These are phyloP conservation scores for Neonectria sp. DNA, from an alignment of 2,329 filamentous ascomycete species.

Conservation along the genomic window DNA sequence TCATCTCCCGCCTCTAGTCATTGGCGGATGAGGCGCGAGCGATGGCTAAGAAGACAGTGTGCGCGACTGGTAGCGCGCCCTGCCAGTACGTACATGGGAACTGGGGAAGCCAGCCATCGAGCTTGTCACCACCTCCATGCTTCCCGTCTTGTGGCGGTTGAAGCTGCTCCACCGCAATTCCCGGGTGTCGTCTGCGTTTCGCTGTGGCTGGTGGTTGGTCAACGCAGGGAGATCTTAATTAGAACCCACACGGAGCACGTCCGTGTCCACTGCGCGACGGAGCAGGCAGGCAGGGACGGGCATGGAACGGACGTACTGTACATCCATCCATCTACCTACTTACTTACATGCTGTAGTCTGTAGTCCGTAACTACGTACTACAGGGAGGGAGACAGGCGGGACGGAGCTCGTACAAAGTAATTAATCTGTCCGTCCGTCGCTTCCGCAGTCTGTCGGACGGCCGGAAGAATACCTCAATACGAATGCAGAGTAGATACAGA, in stretches of 20 bases:
- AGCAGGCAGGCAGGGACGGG: no score
- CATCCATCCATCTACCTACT: no score
- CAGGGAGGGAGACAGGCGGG: no score
- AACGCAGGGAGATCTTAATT: background rate
- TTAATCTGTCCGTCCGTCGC: no score
- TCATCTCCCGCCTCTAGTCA: background rate
- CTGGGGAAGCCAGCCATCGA: background rate
- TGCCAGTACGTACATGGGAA: background rate
- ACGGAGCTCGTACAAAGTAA: no score
- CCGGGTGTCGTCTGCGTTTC: background rate
- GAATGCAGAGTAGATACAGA: no score
- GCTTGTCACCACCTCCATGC: background rate
- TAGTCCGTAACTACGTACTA: no score
- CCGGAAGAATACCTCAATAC: background rate
- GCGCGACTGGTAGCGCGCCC: background rate
- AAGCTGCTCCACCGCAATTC: conserved; percentile 5
- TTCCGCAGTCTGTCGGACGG: background rate
- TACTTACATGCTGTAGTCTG: no score
- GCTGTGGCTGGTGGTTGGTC: background rate
- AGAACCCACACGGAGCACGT: background rate
- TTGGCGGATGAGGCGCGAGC: background rate
- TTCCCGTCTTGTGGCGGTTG: conserved; percentile 1
- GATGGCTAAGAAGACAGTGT: background rate
- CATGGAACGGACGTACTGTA: no score
- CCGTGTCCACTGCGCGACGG: background rate